Percentiles rank a stretch among this genome's conserved stretches.
phyloP scores from a whole-genome alignment of 1,284 basidiomycete genomes.

The Inonotus obliquus region DNA sequence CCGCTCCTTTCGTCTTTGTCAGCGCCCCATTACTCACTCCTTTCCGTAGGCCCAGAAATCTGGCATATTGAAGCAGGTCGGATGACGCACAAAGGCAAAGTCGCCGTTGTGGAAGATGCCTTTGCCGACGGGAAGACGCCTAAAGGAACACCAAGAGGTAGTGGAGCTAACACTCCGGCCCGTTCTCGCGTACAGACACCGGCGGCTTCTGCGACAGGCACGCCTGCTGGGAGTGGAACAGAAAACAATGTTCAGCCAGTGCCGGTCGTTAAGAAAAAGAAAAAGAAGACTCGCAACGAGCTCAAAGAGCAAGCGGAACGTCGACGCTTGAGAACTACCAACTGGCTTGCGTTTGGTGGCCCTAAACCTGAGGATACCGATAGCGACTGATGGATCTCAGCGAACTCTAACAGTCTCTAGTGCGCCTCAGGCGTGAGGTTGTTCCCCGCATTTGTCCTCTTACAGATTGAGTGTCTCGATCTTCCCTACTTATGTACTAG shows the following conservation, averaged over 20 bases:
- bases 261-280: constrained; percentile 67
- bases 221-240: constrained; percentile 68
- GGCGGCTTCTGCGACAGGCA: constrained; percentile 54
- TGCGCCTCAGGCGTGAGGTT: neutral
- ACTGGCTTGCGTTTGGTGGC: constrained; percentile 81
- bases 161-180: constrained; percentile 63
- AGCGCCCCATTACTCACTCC: constrained; percentile 11
- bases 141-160: constrained; percentile 42
- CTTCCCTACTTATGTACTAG: too few relatives aligned
- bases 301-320: constrained; percentile 85
- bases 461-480: neutral
- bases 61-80: constrained; percentile 79
- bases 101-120: constrained; percentile 75
- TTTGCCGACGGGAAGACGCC: constrained; percentile 57
- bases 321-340: constrained; percentile 70
- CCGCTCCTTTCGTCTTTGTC: constrained; percentile 11
- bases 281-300: constrained; percentile 89
- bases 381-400: constrained; percentile 37
- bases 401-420: neutral
- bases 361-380: constrained; percentile 79
- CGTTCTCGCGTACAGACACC: constrained; percentile 63
- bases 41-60: constrained; percentile 63
- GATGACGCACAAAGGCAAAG: constrained; percentile 86
- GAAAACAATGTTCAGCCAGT: constrained; percentile 48
- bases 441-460: neutral